Conservation (phyloP, 2,329 filamentous ascomycete species). For the Colletotrichum trifolii region DNA sequence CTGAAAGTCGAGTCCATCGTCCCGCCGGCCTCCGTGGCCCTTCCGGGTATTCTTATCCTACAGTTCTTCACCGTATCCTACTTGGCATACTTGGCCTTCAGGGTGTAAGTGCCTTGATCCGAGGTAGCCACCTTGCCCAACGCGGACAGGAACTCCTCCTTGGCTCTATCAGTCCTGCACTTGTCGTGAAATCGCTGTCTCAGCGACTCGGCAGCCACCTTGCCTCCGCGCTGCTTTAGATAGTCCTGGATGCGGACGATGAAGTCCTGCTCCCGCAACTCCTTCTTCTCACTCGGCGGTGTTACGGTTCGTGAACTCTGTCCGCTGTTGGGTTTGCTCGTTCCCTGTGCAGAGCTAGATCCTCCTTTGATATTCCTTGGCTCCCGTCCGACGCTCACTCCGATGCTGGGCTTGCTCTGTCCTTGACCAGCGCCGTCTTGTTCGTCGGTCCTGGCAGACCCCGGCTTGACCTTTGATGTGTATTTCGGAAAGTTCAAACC, state of each 20-base stretch:
- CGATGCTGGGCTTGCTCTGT: constrained; percentile 37
- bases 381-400: constrained; percentile 23
- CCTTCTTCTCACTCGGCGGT: constrained; percentile 48
- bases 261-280: constrained; percentile 70
- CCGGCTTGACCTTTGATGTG: too few species aligned
- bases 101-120: constrained; percentile 65
- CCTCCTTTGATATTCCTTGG: too few species aligned
- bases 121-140: constrained; percentile 78
- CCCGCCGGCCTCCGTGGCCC: too few species aligned
- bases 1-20: too few species aligned
- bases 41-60: background rate
- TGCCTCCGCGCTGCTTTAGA: constrained; percentile 80
- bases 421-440: too few species aligned
- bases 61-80: background rate
- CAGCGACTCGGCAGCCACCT: constrained; percentile 83
- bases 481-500: too few species aligned
- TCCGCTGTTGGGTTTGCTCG: constrained; percentile 46
- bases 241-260: constrained; percentile 81
- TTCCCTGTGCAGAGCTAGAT: too few species aligned
- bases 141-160: constrained; percentile 84
- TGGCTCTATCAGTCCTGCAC: constrained; percentile 75
- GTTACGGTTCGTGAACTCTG: constrained; percentile 60
- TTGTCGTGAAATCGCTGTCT: constrained; percentile 90
- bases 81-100: constrained; percentile 48
- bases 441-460: too few species aligned